Evolutionary conservation across 768 basidiomycete genomes (phyloP), one percentile per base, ranked within the genome.

Genomic region (Russula vinacea): DNA sequence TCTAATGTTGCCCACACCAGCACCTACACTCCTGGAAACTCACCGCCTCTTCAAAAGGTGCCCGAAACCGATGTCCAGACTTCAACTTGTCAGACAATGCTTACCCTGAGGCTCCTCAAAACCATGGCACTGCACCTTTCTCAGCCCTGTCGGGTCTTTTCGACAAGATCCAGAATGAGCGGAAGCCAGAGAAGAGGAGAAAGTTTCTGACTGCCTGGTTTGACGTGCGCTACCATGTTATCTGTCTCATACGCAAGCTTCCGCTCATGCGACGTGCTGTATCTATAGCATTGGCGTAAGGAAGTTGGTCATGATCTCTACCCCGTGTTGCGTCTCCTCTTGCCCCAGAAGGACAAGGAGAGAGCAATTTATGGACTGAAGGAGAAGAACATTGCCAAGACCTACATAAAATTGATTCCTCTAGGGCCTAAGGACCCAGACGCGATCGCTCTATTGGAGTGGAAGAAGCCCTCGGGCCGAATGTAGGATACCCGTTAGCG

Each of bases 331-430:
- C 86, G 94, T 37, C 80, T 99, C 24, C 79, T 99, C 57, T 79
- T 99, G 45, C 97, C 97, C 7, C 95, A 98, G 94, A 92, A 97
- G 84, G 97, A 98, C 73, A 83, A 89, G 39, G 93, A 98, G 66
- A 86, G 97, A 58, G 84, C 92, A 0, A 87, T 94, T 0, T 99
- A 98, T 74, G 92, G 94, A 16, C 75, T 97, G 68, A 99, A 99
- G 73, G 97, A 99, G 78, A 90, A 90, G 76, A 91, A 90, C 72
- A 78, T 99, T 3, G 95, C 94, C 5, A 98, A 94, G 74, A 86
- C 85, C 11, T 97, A 95, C 73, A 92, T 96, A 77, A 87, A 89
- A 66, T 81, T 95, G 2, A 89, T 98, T 40, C 92, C 91, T 1
- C 79, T 99, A 3, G 88, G 89, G 44, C 83, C 76, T 72, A 84